phyloP scores from a whole-genome alignment of 2,329 filamentous ascomycete species.

The Calonectria pseudoturangicola region DNA sequence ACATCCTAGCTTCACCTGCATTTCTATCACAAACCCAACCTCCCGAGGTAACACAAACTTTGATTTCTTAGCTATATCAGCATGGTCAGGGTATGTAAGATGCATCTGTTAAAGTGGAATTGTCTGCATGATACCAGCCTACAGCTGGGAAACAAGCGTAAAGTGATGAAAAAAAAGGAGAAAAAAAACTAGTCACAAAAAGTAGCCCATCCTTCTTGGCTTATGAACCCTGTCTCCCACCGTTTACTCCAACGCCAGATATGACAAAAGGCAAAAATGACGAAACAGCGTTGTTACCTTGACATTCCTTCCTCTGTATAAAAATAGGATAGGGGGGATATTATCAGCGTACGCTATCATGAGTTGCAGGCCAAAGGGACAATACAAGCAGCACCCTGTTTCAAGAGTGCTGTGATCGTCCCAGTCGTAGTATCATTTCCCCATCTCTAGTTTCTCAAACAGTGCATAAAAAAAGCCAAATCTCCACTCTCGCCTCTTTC shows the following conservation, averaged over 20 bases:
- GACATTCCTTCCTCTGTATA: conserved; percentile 11
- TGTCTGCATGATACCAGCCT: conserved; percentile 34
- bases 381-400: conserved; percentile 11
- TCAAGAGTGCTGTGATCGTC: conserved; percentile 20
- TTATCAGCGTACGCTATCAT: conserved; percentile 17
- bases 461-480: conserved; percentile 30
- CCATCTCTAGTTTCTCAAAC: conserved; percentile 35
- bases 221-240: conserved; percentile 32
- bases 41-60: conserved; percentile 13
- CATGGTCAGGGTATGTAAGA: conserved; percentile 25
- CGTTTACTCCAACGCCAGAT: conserved; percentile 35
- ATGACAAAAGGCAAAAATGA: conserved; percentile 27
- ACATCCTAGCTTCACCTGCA: conserved; percentile 11
- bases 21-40: conserved; percentile 1
- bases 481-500: conserved; percentile 7
- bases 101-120: conserved; percentile 36
- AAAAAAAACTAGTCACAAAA: conserved; percentile 25
- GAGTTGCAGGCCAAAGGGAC: conserved; percentile 24
- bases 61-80: conserved; percentile 2
- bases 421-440: conserved; percentile 25
- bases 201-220: conserved; percentile 29
- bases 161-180: conserved; percentile 11
- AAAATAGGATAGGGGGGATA: conserved; percentile 26
- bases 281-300: conserved; percentile 18
- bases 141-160: conserved; percentile 28